phyloP scores from a whole-genome alignment of 129 eudicot species.

The Mikania micrantha region DNA sequence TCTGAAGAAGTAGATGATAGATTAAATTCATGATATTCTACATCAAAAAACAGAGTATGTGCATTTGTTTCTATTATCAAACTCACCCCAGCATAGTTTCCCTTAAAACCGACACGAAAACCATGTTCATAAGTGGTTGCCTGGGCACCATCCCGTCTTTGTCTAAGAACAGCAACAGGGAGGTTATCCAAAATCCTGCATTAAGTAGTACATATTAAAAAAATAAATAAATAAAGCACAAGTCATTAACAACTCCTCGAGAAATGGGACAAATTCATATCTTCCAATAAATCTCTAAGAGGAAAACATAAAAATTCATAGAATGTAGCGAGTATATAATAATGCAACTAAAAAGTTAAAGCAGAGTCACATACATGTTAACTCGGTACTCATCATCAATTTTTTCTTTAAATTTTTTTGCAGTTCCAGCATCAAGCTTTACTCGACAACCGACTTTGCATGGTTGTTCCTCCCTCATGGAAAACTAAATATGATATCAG shows the following conservation, averaged over 20 bases:
- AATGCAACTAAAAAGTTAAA: not conserved
- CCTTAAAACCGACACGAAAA: constrained; percentile 94
- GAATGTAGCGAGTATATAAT: not conserved
- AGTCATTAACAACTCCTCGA: not conserved
- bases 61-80: not conserved
- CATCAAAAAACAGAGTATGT: not conserved
- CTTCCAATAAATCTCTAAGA: not conserved
- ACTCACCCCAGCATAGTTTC: constrained; percentile 91
- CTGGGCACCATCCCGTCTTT: constrained; percentile 76
- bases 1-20: constrained; percentile 37
- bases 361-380: constrained; percentile 55
- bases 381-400: constrained; percentile 93
- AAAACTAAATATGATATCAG: constrained; percentile 42
- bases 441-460: constrained; percentile 75
- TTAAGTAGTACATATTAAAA: not conserved
- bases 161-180: constrained; percentile 93
- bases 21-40: not conserved
- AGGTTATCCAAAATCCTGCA: constrained; percentile 89
- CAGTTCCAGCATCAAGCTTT: constrained; percentile 58
- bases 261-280: not conserved
- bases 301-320: not conserved
- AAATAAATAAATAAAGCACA: not conserved
- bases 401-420: constrained; percentile 86
- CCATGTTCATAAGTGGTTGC: constrained; percentile 88
- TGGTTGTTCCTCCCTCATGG: constrained; percentile 76